A percentile compares a stretch with the other conserved stretches of the same genome.
Evolutionary conservation across 495 filamentous ascomycete species (phyloP).

Genomic region (Stereocaulon alpinum): DNA sequence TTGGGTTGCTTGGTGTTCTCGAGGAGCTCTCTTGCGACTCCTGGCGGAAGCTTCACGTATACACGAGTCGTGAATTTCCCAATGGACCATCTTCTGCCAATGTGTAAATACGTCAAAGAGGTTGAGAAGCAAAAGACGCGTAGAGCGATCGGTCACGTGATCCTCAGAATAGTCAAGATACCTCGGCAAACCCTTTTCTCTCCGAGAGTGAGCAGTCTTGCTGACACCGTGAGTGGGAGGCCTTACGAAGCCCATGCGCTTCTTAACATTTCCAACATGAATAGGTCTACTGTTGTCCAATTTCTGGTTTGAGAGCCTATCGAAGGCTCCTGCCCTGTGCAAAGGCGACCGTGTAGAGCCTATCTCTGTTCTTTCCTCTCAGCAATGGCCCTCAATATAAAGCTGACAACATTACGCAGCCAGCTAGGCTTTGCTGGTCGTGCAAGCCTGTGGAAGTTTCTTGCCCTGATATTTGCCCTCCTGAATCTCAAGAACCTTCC

Average conservation of each 20-base stretch:
- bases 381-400: background rate
- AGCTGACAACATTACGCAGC: background rate
- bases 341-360: background rate
- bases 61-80: too few relatives aligned
- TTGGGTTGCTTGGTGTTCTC: too few relatives aligned
- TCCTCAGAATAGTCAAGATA: background rate
- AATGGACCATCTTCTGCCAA: too few relatives aligned
- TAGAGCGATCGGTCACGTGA: background rate
- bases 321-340: background rate
- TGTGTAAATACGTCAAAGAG: too few relatives aligned
- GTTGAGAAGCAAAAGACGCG: too few relatives aligned
- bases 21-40: background rate
- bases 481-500: conserved; percentile 54
- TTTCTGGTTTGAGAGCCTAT: background rate
- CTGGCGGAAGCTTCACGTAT: too few relatives aligned
- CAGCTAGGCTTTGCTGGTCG: background rate
- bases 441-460: conserved; percentile 35
- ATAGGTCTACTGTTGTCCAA: background rate
- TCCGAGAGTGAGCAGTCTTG: background rate
- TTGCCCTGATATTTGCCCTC: conserved; percentile 44
- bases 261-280: too few relatives aligned
- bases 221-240: background rate
- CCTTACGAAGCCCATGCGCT: background rate
- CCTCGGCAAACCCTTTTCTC: background rate
- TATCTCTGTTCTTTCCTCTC: too few relatives aligned